phyloP scores from a whole-genome alignment of 1,139 yeast genomes.

The Yamadazyma kanchanaburiensis region DNA sequence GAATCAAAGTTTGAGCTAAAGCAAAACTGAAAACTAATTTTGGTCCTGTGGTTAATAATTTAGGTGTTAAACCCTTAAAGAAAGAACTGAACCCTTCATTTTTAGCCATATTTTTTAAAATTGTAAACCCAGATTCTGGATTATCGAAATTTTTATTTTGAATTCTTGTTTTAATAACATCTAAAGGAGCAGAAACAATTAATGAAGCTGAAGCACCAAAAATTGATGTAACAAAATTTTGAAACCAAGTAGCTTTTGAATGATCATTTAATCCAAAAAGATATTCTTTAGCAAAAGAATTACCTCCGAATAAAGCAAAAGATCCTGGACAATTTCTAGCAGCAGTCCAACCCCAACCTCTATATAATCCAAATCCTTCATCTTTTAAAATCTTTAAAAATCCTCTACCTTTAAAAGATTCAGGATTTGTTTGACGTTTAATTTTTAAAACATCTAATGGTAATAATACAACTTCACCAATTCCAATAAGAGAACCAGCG shows the following conservation, averaged over 20 bases:
- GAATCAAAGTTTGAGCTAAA: conserved; percentile 92
- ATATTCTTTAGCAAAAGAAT: conserved; percentile 97
- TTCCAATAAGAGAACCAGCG: conserved; percentile 96
- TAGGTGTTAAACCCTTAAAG: conserved; percentile 96
- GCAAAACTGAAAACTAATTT: conserved; percentile 96
- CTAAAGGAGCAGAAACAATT: conserved; percentile 96
- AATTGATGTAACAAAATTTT: conserved; percentile 93
- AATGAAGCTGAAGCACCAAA: conserved; percentile 97
- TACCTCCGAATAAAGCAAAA: conserved; percentile 96
- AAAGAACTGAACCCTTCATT: conserved; percentile 89
- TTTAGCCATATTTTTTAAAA: conserved; percentile 86
- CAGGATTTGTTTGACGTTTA: conserved; percentile 99
- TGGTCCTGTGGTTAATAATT: conserved; percentile 96
- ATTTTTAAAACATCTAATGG: conserved; percentile 96
- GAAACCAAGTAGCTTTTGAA: conserved; percentile 88
- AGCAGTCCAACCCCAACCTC: conserved; percentile 99
- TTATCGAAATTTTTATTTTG: conserved; percentile 95
- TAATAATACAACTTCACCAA: conserved; percentile 92
- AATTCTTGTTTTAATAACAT: conserved; percentile 96
- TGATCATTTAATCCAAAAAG: conserved; percentile 83
- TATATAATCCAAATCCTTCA: conserved; percentile 90
- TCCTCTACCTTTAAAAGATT: conserved; percentile 96
- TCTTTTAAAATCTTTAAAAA: conserved; percentile 79
- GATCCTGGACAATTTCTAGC: conserved; percentile 99
- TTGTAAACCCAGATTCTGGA: conserved; percentile 91